Base-by-base conservation (phyloP, 2,329 filamentous ascomycete genomes). In the Penicillium sp. region DNA sequence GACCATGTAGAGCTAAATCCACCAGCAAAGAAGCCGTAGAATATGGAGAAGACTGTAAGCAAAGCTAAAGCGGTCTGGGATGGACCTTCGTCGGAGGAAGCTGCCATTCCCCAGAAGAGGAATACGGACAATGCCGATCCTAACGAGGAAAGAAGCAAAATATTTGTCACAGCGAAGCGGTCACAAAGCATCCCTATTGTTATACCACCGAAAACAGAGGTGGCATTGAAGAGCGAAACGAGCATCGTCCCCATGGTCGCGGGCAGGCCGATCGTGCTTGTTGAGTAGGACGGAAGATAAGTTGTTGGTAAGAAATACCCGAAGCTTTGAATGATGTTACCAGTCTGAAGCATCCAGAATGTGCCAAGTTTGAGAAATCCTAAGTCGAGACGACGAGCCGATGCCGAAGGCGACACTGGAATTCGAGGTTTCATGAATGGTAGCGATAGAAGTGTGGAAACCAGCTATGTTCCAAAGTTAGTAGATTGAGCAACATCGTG, bases 21-120 rank as follows among this genome's bases (percentile, higher is more conserved):
- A 0, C 86, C 84, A 0, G 86, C 86, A 51, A 88, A 89, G 60
- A 88, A 77, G 0, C 87, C 87, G 63, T 86, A 89, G 4, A 81
- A 73, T 16, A 87, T 70, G 29, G 85, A 83, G 67, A 87, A 89
- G 7, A 83, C 60, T 21, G 85, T 81, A 28, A 89, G 67, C 3
- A 85, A 71, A 0, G 78, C 77, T 21, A 86, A 70, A 8, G 73
- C 75, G 3, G 61, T 56, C 5, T 65, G 54, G 7, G 59, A 55
- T 14, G 58, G 60, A 8, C 44, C 45, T 3, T 55, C 44, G 5
- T 52, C 56, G 4, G 60, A 52, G 24, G 73, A 71, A 0, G 76
- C 77, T 18, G 83, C 80, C 0, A 84, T 63, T 3, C 86, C 87
- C 87, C 87, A 89, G 19, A 88, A 71, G 10, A 87, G 66, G 19